Conservation (phyloP, 2,329 filamentous ascomycete species). For the Colletotrichum sp. region DNA sequence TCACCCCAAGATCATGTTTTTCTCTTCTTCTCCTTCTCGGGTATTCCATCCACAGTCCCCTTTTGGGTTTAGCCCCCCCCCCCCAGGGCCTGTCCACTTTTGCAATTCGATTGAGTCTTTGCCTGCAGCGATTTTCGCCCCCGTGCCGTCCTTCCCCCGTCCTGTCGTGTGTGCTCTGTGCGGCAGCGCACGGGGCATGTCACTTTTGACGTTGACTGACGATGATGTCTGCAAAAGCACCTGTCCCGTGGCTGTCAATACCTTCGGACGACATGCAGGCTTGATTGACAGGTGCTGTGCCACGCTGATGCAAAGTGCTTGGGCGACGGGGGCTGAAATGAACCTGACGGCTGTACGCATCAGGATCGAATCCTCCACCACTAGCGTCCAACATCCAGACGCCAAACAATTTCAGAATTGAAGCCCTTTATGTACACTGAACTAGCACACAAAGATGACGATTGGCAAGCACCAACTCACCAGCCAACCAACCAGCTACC, state of each 20-base stretch:
- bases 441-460: not conserved
- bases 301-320: not conserved
- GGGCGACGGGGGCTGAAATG: not conserved
- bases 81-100: conserved; percentile 7
- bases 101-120: conserved; percentile 16
- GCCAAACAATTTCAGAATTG: not conserved
- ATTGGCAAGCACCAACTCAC: not conserved
- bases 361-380: not conserved
- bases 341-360: not conserved
- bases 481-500: not conserved
- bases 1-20: not conserved
- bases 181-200: not conserved
- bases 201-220: not conserved
- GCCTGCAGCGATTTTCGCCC: conserved; percentile 16
- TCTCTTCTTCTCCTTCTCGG: not conserved
- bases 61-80: not conserved
- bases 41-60: not conserved
- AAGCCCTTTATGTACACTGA: not conserved
- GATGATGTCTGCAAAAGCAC: not conserved
- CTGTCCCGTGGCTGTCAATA: not conserved
- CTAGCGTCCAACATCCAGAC: not conserved
- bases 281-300: not conserved
- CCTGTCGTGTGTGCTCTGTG: not conserved
- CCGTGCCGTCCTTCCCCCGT: not conserved
- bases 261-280: not conserved